Base-by-base conservation (phyloP, 495 filamentous ascomycete species). In the Pyronema domesticum region DNA sequence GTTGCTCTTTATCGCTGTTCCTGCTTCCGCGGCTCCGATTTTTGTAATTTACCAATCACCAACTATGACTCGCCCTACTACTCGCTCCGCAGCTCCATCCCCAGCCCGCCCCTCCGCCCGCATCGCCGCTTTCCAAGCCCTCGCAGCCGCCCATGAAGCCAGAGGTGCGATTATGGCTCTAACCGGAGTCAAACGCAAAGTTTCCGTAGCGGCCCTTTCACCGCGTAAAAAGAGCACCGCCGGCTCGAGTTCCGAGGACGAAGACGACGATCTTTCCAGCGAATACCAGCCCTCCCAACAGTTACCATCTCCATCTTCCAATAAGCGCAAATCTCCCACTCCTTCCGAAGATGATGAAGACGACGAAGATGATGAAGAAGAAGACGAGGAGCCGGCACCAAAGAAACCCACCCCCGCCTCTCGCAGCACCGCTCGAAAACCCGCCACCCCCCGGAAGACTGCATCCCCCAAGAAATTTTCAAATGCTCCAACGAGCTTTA, bases 401-500 rank as follows among this genome's bases (percentile, higher is more conserved):
- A 51, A 48, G 34, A 39, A 55, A 37, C 34, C 51, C 30, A 13
- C 60, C 51, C 39, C 39, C 33, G 8, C 53, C 14, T 49, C 47
- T 19, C 42, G 30, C 43, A 10, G 30, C 44, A 37, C 1, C n/a
- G n/a, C n/a, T n/a, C n/a, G n/a, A n/a, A n/a, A n/a, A n/a, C n/a
- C n/a, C n/a, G 14, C 42, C 14, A 34, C 11, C 18, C 42, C 14
- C 37, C 6, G 19, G 19, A 34, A 43, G 6, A 13, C 53, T 40
- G 57, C 33, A 51, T 36, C 7, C 7, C 13, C 10, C 37, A 17
- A 13, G 36, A 44, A 37, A 30, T 39, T 8, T 15, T 47, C 7
- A 54, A 63, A 39, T 59, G 30, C 13, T 45, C 49, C 10, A 59
- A 58, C 17, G 50, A 61, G 40, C 17, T 65, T 65, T 49, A 65